Evolutionary conservation across 2,329 filamentous ascomycete genomes (phyloP).

Genomic region (Pseudogymnoascus sp.): DNA sequence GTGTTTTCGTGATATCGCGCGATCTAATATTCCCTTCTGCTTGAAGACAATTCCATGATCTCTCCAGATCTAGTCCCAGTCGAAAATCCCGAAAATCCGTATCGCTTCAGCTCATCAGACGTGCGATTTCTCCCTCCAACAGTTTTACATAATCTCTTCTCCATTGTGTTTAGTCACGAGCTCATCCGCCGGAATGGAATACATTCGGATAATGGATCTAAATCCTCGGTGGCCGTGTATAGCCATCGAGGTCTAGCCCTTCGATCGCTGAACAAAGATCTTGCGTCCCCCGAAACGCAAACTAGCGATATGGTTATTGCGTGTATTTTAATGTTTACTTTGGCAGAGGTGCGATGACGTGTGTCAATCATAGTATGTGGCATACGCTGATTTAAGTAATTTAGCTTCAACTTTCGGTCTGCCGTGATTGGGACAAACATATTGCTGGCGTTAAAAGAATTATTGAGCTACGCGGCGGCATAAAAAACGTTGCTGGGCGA

Average conservation of each 20-base stretch:
- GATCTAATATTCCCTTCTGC: not conserved
- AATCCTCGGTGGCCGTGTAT: not conserved
- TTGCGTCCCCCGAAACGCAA: not conserved
- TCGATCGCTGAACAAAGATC: not conserved
- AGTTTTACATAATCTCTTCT: not conserved
- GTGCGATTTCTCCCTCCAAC: not conserved
- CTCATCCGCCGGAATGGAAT: not conserved
- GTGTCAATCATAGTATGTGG: not conserved
- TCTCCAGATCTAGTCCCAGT: not conserved
- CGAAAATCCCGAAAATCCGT: not conserved
- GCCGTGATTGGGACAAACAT: not conserved
- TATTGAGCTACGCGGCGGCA: not conserved
- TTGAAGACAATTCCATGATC: not conserved
- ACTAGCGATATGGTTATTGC: conserved; percentile 1
- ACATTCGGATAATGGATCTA: not conserved
- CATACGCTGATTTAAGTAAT: not conserved
- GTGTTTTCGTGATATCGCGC: not conserved
- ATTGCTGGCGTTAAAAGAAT: not conserved
- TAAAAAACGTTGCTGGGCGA: not conserved
- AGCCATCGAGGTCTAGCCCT: not conserved
- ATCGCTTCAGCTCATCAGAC: not conserved
- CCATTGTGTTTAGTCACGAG: conserved; percentile 1
- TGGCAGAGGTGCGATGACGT: not conserved
- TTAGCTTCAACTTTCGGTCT: not conserved
- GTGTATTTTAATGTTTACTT: not conserved